Conservation (phyloP, 1,284 basidiomycete genomes). For the Pyrrhoderma lamaoense region DNA sequence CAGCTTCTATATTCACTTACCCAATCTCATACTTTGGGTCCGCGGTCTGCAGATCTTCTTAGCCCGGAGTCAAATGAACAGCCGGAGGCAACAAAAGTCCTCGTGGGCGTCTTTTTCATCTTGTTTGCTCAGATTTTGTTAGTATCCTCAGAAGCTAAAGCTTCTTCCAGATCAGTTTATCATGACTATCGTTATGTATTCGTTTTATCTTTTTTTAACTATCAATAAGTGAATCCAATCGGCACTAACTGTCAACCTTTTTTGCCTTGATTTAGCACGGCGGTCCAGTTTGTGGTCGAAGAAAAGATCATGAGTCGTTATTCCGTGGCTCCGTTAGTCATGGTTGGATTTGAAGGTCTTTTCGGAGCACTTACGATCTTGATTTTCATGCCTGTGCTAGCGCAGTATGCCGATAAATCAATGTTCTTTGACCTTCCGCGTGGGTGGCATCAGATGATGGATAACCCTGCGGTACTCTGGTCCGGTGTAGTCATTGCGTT, state of each 20-base stretch:
- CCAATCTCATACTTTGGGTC: slow-evolving; percentile 19
- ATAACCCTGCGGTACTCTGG: slow-evolving; percentile 71
- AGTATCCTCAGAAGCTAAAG: no score
- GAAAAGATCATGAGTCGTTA: slow-evolving; percentile 89
- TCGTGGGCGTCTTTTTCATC: slow-evolving; percentile 83
- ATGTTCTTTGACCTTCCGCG: slow-evolving; percentile 89
- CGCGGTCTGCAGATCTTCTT: slow-evolving; percentile 21
- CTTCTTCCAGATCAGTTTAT: no score
- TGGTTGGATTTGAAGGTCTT: slow-evolving; percentile 91
- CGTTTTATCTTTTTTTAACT: slow-evolving; percentile 18
- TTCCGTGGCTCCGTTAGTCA: slow-evolving; percentile 84
- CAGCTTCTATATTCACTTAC: slow-evolving; percentile 20
- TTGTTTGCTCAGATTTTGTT: slow-evolving; percentile 97
- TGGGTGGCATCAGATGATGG: slow-evolving; percentile 86
- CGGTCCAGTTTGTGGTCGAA: slow-evolving; percentile 92
- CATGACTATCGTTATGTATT: slow-evolving; percentile 18
- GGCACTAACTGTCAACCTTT: neutral
- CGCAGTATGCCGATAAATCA: slow-evolving; percentile 51
- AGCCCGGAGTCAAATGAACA: slow-evolving; percentile 40
- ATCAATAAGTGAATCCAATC: no score
- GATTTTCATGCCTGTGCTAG: slow-evolving; percentile 66
- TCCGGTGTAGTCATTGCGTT: slow-evolving; percentile 74
- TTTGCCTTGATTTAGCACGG: slow-evolving; percentile 49
- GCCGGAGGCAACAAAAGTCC: slow-evolving; percentile 55
- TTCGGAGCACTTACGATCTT: slow-evolving; percentile 83